A percentile compares a stretch with the other conserved stretches of the same genome.
These are phyloP conservation scores for Monoraphidium neglectum DNA, from an alignment of 139 green algal genomes.

Conservation along the genomic window DNA sequence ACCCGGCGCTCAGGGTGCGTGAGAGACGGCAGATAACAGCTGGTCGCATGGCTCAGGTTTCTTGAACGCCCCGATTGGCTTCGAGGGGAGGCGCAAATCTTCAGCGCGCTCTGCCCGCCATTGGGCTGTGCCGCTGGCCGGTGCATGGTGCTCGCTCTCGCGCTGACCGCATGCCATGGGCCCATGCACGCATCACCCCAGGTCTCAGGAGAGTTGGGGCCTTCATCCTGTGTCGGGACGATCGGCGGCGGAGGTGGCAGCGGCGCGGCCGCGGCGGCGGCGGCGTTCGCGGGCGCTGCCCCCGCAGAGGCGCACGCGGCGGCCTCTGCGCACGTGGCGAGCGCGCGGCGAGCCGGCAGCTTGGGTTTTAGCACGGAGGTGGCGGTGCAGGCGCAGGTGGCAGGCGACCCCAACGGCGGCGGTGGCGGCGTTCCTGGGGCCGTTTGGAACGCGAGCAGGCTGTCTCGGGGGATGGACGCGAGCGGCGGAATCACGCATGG, in stretches of 20 bases:
- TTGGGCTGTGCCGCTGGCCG: background rate
- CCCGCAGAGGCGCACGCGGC: no score
- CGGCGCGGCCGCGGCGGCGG: no score
- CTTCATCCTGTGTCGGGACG: no score
- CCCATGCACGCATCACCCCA: background rate
- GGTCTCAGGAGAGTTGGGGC: background rate
- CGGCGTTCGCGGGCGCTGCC: no score
- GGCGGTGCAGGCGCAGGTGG: background rate
- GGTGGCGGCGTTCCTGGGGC: background rate
- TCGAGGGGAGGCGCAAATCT: background rate
- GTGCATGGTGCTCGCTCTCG: background rate
- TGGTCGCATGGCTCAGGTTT: no score
- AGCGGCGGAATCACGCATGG: background rate
- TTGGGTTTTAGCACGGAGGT: background rate
- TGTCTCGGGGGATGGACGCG: background rate
- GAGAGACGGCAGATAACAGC: background rate
- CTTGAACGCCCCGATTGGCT: no score
- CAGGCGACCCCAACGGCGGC: background rate
- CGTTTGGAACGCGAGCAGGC: background rate
- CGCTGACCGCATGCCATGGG: slow-evolving; percentile 18
- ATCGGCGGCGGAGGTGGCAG: no score
- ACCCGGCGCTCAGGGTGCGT: slow-evolving; percentile 10
- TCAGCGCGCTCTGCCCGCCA: background rate
- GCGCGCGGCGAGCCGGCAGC: background rate
- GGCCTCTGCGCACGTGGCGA: no score